Evolutionary conservation across 1,284 basidiomycete species (phyloP).

Genomic region (Cutaneotrichosporon cavernicola): DNA sequence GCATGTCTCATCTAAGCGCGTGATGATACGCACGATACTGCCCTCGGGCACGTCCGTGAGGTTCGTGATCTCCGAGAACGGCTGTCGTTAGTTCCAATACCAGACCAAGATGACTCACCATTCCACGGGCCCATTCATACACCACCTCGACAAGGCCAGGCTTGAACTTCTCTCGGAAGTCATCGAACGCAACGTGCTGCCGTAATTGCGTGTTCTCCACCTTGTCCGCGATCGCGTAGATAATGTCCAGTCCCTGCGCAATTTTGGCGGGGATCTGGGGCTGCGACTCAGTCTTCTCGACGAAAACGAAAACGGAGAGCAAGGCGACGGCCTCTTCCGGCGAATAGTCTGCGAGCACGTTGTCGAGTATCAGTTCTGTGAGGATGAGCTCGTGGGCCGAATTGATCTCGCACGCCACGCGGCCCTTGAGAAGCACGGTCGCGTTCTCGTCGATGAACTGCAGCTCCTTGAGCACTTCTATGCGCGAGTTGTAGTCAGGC

Average conservation of each 20-base stretch:
- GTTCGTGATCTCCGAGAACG: conserved; percentile 88
- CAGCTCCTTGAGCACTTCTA: conserved; percentile 85
- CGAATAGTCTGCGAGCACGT: conserved; percentile 82
- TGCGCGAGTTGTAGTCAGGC: conserved; percentile 93
- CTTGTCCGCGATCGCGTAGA: conserved; percentile 77
- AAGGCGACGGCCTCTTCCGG: conserved; percentile 97
- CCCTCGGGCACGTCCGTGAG: conserved; percentile 96
- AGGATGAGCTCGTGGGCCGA: conserved; percentile 92
- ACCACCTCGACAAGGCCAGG: conserved; percentile 92
- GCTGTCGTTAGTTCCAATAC: conserved; percentile 57
- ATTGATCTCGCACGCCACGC: conserved; percentile 99
- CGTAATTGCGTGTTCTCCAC: conserved; percentile 75
- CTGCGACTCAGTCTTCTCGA: conserved; percentile 90
- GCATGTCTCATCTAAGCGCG: conserved; percentile 93
- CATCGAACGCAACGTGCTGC: conserved; percentile 75
- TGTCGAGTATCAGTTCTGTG: conserved; percentile 96
- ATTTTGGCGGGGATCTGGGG: conserved; percentile 76
- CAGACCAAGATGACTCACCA: conserved; percentile 60
- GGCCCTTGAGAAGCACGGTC: conserved; percentile 91
- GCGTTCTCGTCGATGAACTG: conserved; percentile 91
- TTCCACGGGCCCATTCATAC: conserved; percentile 98
- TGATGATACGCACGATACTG: conserved; percentile 94
- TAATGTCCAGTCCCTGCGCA: conserved; percentile 67
- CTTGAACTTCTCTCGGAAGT: conserved; percentile 71
- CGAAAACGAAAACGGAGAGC: conserved; percentile 93